Evolutionary conservation across 306 rosid genomes (phyloP).

Genomic region (Astragalus glycyphyllos): DNA sequence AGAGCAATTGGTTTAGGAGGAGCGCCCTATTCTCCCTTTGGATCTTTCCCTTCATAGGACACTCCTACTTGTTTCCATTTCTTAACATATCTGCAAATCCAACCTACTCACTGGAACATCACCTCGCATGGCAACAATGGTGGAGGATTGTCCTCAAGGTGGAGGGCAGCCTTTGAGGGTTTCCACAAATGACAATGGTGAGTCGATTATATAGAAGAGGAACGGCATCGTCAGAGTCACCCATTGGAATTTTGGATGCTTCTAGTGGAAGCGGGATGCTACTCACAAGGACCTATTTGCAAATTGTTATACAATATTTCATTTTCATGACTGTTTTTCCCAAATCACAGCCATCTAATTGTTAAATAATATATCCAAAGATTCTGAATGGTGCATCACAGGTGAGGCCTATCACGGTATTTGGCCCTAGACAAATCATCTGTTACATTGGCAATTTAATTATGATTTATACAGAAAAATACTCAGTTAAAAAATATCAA

Average conservation of each 20-base stretch:
- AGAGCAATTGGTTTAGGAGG: neutral
- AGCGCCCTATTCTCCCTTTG: neutral
- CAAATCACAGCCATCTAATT: neutral
- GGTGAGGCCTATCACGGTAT: neutral
- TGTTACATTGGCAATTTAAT: neutral
- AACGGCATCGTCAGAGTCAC: neutral
- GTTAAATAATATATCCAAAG: neutral
- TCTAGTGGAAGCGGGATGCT: neutral
- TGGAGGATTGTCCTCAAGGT: too few species aligned
- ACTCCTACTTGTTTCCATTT: neutral
- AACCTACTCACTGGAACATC: neutral
- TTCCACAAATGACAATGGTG: conserved; percentile 2
- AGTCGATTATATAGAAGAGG: neutral
- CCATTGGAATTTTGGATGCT: neutral
- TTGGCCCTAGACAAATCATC: neutral
- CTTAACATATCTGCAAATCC: neutral
- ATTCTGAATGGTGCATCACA: too few species aligned
- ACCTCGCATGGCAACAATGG: neutral
- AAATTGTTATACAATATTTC: neutral
- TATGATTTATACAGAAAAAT: neutral
- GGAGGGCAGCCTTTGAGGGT: neutral
- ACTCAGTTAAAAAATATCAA: neutral
- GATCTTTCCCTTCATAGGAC: neutral
- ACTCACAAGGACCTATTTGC: neutral
- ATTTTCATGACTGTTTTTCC: conserved; percentile 11